Base-by-base conservation (phyloP, 441 rosid species). In the Melastoma candidum region DNA sequence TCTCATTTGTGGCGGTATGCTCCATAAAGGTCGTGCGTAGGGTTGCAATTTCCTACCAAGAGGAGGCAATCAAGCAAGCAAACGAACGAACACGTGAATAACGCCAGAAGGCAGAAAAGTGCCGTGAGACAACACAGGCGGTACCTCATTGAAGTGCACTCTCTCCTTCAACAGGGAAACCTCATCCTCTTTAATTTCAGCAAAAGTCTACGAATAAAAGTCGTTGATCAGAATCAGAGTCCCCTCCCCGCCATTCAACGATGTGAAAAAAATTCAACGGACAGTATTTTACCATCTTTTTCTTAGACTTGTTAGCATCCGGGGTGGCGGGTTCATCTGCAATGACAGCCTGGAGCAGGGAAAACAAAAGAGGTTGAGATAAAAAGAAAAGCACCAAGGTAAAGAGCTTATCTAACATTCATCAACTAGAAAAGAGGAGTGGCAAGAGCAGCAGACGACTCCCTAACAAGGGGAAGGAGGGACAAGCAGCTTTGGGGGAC, bases 151-250 rank as follows among this genome's bases (percentile, higher is more conserved):
- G 61, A 90, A 78, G 55, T 63, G 47, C 7, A 58, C 24, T 63
- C 75, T 78, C 67, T 90, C 95, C 65, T 81, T 74, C 72, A 84
- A 49, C 49, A 81, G 74, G 58, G 63, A 53, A 48, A 27, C 67
- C 67, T 81, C 95, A 69, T 81, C 95, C 44, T 69, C 76, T 60
- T 76, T 79, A 9, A 90, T 92, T 68, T 81, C 92, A 51, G 80
- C 83, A 71, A 77, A 81, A 3, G 95, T 81, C 97, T 90, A 81
- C 22, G 57, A 59, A 22, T 52, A 48, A 17, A 29, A 51, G 8
- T 11, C 54, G 2, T 44, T 26, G 1, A 12, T 45, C 25, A 2
- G 12, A 11, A 43, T 63, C 47, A 24, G 41, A 13, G 26, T 29
- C 8, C 5, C 22, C 22, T 1, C 22, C 22, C 22, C 22, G 1